A percentile compares a stretch with the other conserved stretches of the same genome.
Conservation (phyloP, 495 filamentous ascomycete species). For the Neurospora africana region DNA sequence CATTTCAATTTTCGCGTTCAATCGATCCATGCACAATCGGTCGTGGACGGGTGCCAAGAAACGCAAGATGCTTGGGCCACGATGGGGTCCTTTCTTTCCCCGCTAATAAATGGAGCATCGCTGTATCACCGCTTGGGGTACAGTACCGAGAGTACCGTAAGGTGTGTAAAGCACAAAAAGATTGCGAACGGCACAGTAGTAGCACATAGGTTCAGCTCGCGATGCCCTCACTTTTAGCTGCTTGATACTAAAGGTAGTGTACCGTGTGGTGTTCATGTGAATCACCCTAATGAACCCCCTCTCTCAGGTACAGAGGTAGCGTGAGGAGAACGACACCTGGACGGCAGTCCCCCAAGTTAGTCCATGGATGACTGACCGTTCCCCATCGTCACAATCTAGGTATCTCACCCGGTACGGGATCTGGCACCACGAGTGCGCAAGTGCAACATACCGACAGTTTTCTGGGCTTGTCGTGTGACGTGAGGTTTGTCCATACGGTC, state of each 20-base stretch:
- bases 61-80: not conserved
- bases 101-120: not conserved
- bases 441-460: not conserved
- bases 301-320: no score
- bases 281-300: not conserved
- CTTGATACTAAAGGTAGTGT: not conserved
- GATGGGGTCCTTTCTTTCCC: not conserved
- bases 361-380: not conserved
- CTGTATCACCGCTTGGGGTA: not conserved
- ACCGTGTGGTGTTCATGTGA: not conserved
- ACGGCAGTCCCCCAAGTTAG: not conserved
- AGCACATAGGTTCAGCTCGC: not conserved
- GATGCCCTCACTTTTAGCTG: not conserved
- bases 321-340: no score
- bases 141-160: not conserved
- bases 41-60: not conserved
- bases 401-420: not conserved
- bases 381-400: not conserved
- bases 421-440: not conserved
- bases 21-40: not conserved
- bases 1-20: not conserved
- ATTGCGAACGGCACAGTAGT: no score
- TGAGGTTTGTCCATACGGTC: not conserved
- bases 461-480: not conserved
- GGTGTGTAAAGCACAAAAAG: no score